Evolutionary conservation across 371 early-diverging fungal genomes (phyloP), one percentile per base, ranked within the genome.

Genomic region (Lichtheimia hyalospora): DNA sequence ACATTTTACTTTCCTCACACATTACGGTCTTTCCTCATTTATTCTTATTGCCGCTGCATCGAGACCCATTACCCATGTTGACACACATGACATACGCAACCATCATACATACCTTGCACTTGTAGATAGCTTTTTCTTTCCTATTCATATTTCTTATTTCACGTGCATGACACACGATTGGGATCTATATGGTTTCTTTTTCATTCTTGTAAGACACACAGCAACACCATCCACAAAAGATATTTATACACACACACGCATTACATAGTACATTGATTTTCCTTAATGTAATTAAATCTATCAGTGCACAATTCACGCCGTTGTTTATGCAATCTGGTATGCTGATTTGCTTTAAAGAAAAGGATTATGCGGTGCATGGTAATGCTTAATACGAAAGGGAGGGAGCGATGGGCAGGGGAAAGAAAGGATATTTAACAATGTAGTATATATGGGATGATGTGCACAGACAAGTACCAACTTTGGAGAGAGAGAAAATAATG

Each of bases 231-330:
- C 15, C 52, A 24, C 50, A 49, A 14, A 49, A 18, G n/a, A 46
- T 46, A 46, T 50, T 24, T 23, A 50, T 13, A 50, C 16, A 16
- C 23, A 14, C 50, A 21, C 24, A 16, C 23, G 4, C 50, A 21
- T 13, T 50, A 50, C 50, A 50, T 23, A 50, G 21, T 14, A 50
- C 52, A 27, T 24, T 23, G 24, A n/a, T 51, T n/a, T 53, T 39
- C 8, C 25, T 28, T 20, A 52, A 27, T 34, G 34, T 34, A 34
- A 50, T 50, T 50, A 50, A 50, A 50, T 10, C 4, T 16, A 13
- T 23, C 14, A 50, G 46, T 20, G n/a, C 46, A 46, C n/a, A 5
- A 5, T 46, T 46, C n/a, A 46, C 20, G 46, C 23, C 23, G 23
- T 23, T 50, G 23, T 23, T 14, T 50, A 50, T 18, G 46, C 46